These are phyloP conservation scores for Barnettozyma vustinii DNA, from an alignment of 805 yeast species.

Conservation along the genomic window DNA sequence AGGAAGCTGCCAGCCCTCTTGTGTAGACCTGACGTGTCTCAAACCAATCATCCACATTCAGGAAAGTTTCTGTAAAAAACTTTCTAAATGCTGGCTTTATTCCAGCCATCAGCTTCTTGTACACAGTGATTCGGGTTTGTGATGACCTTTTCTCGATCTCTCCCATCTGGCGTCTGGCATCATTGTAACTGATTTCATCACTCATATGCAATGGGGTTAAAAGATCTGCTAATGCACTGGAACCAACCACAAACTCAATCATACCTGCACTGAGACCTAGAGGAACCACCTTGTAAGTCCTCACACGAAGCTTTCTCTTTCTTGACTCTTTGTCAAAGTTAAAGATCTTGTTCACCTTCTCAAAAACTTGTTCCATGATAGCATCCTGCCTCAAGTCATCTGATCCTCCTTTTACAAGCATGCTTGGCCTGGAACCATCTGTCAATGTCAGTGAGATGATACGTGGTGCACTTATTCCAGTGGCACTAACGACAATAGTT, in stretches of 20 bases:
- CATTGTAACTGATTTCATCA: constrained; percentile 43
- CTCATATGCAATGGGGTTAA: constrained; percentile 57
- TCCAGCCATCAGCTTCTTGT: constrained; percentile 39
- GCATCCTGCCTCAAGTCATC: constrained; percentile 96
- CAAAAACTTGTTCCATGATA: constrained; percentile 96
- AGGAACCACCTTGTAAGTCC: constrained; percentile 89
- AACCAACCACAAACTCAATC: constrained; percentile 81
- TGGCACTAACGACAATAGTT: constrained; percentile 54
- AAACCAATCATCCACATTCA: constrained; percentile 72
- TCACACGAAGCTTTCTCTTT: constrained; percentile 50
- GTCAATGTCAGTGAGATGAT: constrained; percentile 51
- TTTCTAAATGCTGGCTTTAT: constrained; percentile 63
- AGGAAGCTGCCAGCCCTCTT: constrained; percentile 75
- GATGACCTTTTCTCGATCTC: constrained; percentile 42
- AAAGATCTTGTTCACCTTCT: constrained; percentile 70
- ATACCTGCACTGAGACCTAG: constrained; percentile 83
- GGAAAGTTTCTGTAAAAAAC: constrained; percentile 65
- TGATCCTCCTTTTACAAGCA: constrained; percentile 75
- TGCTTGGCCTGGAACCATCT: constrained; percentile 52
- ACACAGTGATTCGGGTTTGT: constrained; percentile 40
- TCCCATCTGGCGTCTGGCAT: constrained; percentile 64
- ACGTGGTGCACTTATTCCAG: constrained; percentile 88
- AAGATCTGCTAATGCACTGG: constrained; percentile 65
- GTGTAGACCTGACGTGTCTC: constrained; percentile 57
- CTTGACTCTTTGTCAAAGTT: constrained; percentile 49